These are phyloP conservation scores for Candida pini DNA, from an alignment of 805 yeast species.

Conservation along the genomic window DNA sequence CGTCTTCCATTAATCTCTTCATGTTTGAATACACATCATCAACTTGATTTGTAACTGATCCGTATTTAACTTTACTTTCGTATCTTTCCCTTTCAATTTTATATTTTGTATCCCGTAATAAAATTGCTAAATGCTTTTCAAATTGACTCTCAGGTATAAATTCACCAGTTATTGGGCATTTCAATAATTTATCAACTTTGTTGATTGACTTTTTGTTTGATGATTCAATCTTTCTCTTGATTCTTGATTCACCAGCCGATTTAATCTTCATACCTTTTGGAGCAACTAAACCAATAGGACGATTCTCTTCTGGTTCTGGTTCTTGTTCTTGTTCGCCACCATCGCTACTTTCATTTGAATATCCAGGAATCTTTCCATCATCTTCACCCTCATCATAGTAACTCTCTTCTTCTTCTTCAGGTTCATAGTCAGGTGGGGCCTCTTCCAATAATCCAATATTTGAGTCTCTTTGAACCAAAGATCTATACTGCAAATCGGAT, in stretches of 20 bases:
- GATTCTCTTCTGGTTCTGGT: background rate
- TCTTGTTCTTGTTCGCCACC: conserved; percentile 3
- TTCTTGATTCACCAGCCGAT: conserved; percentile 67
- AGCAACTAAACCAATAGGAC: background rate
- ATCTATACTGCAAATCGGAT: conserved; percentile 55
- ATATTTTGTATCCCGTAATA: conserved; percentile 74
- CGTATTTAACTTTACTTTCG: conserved; percentile 52
- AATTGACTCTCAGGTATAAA: conserved; percentile 65
- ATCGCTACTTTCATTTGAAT: conserved; percentile 5
- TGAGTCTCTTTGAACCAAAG: conserved; percentile 47
- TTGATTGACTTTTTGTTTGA: conserved; percentile 6
- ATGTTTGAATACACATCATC: conserved; percentile 54
- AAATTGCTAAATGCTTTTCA: conserved; percentile 62
- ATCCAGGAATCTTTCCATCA: conserved; percentile 5
- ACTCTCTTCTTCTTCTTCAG: conserved; percentile 3
- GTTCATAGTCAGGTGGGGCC: conserved; percentile 36
- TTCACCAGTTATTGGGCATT: conserved; percentile 77
- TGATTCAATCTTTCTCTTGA: conserved; percentile 25
- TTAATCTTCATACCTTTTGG: conserved; percentile 56
- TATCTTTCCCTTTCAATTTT: conserved; percentile 60
- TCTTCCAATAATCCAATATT: conserved; percentile 27
- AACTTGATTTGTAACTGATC: conserved; percentile 23
- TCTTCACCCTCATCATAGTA: conserved; percentile 11
- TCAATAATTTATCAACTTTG: conserved; percentile 33
- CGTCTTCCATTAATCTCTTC: conserved; percentile 35